A percentile compares a stretch with the other conserved stretches of the same genome.
Conservation (phyloP, 75 land plant species). For the Cupressus sempervirens region DNA sequence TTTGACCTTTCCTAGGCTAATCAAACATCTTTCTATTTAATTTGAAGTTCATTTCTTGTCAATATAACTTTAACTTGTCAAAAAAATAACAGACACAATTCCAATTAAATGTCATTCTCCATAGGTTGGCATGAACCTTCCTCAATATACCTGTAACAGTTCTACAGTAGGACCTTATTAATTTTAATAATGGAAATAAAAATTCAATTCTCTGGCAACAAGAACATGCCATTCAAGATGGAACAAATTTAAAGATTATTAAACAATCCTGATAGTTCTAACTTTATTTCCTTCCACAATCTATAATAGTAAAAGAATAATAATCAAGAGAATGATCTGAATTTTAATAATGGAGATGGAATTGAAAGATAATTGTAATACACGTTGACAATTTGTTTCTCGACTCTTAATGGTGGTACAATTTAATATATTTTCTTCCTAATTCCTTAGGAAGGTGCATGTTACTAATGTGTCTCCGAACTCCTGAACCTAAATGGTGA, state of each 20-base stretch:
- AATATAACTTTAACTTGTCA: no score
- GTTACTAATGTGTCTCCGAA: neutral
- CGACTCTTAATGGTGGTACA: neutral
- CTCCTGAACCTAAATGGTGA: neutral
- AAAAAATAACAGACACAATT: neutral
- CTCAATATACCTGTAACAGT: neutral
- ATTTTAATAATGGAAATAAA: neutral
- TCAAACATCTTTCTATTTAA: neutral
- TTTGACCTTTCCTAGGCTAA: neutral
- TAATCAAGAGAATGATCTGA: slow-evolving; percentile 1
- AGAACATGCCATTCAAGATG: neutral
- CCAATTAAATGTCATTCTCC: neutral
- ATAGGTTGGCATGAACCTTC: neutral
- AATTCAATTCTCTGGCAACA: neutral
- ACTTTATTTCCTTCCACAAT: neutral
- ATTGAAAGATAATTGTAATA: neutral
- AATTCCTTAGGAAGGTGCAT: neutral
- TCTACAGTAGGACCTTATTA: neutral
- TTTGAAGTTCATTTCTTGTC: no score
- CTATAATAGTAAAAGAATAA: no score
- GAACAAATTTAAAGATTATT: no score
- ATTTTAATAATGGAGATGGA: neutral
- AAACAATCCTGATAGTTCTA: neutral
- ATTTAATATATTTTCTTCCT: neutral
- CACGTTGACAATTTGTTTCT: neutral